phyloP scores from a whole-genome alignment of 306 rosid species.

The Argentina anserina region DNA sequence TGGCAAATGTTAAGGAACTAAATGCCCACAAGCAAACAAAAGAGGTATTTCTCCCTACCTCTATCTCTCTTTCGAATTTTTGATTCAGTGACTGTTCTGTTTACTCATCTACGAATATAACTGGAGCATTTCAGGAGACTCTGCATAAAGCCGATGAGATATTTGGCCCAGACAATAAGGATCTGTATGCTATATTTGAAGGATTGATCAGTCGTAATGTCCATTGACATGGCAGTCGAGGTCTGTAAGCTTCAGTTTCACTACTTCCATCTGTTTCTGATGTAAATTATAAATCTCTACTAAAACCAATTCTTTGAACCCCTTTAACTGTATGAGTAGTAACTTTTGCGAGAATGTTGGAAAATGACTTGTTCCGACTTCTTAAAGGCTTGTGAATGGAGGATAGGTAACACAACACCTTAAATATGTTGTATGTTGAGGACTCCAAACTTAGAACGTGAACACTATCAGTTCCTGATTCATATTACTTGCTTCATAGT shows the following conservation, averaged over 20 bases:
- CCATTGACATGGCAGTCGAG: slow-evolving; percentile 31
- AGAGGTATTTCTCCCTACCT: slow-evolving; percentile 46
- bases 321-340: not conserved
- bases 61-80: not conserved
- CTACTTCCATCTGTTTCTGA: slow-evolving; percentile 14
- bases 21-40: slow-evolving; percentile 86
- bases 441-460: not conserved
- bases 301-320: slow-evolving; percentile 38
- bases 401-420: not conserved
- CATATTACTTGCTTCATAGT: not conserved
- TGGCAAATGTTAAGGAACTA: slow-evolving; percentile 87
- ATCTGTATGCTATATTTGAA: slow-evolving; percentile 74
- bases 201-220: slow-evolving; percentile 80
- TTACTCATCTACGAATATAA: not conserved
- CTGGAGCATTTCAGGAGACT: slow-evolving; percentile 61
- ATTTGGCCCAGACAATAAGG: slow-evolving; percentile 86
- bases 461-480: not conserved
- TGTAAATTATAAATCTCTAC: slow-evolving; percentile 23
- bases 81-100: not conserved
- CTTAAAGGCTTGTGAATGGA: not conserved
- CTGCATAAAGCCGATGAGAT: slow-evolving; percentile 86
- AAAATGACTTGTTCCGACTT: slow-evolving; percentile 14
- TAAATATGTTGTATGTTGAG: not conserved
- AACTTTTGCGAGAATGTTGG: not conserved
- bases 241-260: slow-evolving; percentile 18